A percentile compares a stretch with the other conserved stretches of the same genome.
Evolutionary conservation across 2,329 filamentous ascomycete genomes (phyloP).

Genomic region (Ophiostoma sp.): DNA sequence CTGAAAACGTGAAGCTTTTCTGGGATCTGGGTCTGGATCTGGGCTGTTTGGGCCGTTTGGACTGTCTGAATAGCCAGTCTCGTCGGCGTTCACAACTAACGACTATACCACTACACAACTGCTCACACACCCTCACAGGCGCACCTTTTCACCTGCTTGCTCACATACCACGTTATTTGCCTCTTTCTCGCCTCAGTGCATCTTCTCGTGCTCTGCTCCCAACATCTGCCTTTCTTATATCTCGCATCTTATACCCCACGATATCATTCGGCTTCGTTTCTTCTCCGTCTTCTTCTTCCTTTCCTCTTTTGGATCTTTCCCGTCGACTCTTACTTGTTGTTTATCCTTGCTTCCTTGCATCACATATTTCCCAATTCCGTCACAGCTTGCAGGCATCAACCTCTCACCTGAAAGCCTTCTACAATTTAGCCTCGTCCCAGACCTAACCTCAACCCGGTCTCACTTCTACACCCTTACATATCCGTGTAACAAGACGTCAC

Average conservation of each 20-base stretch:
- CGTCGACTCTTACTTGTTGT: neutral
- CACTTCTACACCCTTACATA: neutral
- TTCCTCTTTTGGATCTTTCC: constrained; percentile 8
- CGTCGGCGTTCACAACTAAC: neutral
- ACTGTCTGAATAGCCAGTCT: constrained; percentile 1
- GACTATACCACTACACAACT: neutral
- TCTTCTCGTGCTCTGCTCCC: neutral
- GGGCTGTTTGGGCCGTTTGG: neutral
- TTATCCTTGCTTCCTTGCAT: neutral
- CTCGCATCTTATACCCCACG: constrained; percentile 13
- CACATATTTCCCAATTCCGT: too few relatives aligned
- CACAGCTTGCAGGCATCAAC: neutral
- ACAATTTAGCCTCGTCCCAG: neutral
- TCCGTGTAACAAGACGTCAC: constrained; percentile 9
- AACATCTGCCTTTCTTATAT: constrained; percentile 7
- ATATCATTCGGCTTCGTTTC: constrained; percentile 2
- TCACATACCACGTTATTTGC: neutral
- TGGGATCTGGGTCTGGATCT: neutral
- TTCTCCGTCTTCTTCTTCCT: constrained; percentile 8
- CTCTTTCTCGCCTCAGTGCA: neutral
- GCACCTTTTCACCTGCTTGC: neutral
- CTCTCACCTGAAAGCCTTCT: neutral
- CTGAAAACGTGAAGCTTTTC: neutral
- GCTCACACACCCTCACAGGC: neutral
- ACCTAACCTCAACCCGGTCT: neutral